Base-by-base conservation (phyloP, 1,284 basidiomycete genomes). In the Ustilago tritici region DNA sequence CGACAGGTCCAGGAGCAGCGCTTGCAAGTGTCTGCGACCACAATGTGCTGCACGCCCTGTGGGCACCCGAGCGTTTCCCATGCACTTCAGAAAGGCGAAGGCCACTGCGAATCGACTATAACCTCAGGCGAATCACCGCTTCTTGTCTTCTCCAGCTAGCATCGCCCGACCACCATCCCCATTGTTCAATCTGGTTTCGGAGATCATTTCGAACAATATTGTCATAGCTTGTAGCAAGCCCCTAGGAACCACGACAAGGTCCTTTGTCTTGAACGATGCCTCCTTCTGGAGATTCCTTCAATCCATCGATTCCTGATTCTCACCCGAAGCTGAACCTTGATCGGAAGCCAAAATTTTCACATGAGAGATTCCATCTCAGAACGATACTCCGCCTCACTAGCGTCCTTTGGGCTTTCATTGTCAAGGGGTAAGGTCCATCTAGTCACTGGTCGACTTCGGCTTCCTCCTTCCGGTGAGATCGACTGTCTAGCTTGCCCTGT, bases 341-440 rank as follows among this genome's bases (percentile, higher is more conserved):
- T 46, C n/a, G 43, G 19, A 46, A 46, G 43, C 43, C 43, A 19
- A 19, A 46, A 46, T 9, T 5, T 46, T 46, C 43, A 19, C 43
- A 46, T 46, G 43, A 46, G 43, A 46, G 7, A 46, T 50, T 50
- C 15, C 49, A 32, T 50, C 49, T 32, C 49, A 50, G 49, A 28
- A 50, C 11, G 14, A 32, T 8, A 50, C 49, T 50, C 49, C 49
- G 49, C 49, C 49, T 5, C 49, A 50, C 49, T 50, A 50, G 49
- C 49, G 49, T 32, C 49, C 12, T 50, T 50, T 50, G 10, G 38
- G 10, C 15, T 40, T 40, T 10, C 38, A 28, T 46, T 46, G 6
- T 17, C n/a, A 19, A 8, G n/a, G 19, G 43, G 19, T 19, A 17
- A 19, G 43, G 28, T n/a, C 23, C 14, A 34, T 4, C 23, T 28